A percentile compares a stretch with the other conserved stretches of the same genome.
These are phyloP conservation scores for Colletotrichum sp. DNA, from an alignment of 2,329 filamentous ascomycete genomes.

Conservation along the genomic window DNA sequence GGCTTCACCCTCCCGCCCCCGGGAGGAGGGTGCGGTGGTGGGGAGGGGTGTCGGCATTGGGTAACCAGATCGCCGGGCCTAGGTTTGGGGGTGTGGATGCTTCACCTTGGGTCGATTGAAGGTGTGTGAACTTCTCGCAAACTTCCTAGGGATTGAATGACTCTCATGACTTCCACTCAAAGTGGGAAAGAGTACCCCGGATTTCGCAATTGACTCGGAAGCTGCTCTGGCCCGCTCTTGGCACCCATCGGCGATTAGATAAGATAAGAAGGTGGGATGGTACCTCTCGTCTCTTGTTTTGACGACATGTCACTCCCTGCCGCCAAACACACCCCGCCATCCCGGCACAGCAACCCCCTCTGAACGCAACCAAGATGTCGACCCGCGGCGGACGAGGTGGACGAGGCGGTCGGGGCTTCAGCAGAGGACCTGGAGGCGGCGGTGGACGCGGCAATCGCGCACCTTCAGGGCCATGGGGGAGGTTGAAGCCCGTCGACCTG, in stretches of 20 bases:
- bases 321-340: neutral
- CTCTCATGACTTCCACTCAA: accelerated
- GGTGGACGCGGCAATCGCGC: constrained; percentile 31
- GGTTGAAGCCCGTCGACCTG: constrained; percentile 74
- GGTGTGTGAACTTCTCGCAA: accelerated
- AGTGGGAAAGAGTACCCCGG: neutral
- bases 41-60: constrained; percentile 4
- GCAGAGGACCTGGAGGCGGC: neutral
- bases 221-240: neutral
- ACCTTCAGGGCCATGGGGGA: constrained; percentile 66
- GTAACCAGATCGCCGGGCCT: neutral
- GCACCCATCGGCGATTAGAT: constrained; percentile 14
- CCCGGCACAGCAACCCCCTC: neutral
- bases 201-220: neutral
- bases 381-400: constrained; percentile 14
- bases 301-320: constrained; percentile 1
- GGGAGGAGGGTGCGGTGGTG: neutral
- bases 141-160: neutral
- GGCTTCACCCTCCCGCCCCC: constrained; percentile 1
- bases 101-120: neutral
- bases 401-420: neutral
- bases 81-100: neutral
- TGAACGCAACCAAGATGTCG: neutral
- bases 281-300: constrained; percentile 16
- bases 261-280: constrained; percentile 19